Base-by-base conservation (phyloP, 345 rosid species). In the Brassica carinata region DNA sequence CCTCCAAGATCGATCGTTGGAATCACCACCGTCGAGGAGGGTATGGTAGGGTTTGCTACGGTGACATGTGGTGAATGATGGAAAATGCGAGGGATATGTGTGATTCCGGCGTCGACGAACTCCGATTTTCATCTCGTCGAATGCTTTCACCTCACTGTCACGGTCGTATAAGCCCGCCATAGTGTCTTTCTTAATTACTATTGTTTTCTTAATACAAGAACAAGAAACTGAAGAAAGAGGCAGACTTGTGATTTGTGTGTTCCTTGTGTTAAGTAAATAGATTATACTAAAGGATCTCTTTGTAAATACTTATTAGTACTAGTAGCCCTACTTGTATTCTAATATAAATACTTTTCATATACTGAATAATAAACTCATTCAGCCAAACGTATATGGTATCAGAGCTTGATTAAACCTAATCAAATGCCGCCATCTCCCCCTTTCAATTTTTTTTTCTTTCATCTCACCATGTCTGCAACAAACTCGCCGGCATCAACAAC, bases 71-170 rank as follows among this genome's bases (percentile, higher is more conserved):
- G 13, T 1, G 61, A 61, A 67, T 76, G 18, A 3, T 57, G 67
- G 81, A 83, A 83, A 5, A 79, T 79, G 7, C 78, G 71, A 1
- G 83, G 83, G n/a, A 83, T 40, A 6, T 79, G 11, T 8, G 62
- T 67, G 26, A 72, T 43, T 9, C 81, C 83, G 0, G 76, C 29
- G 64, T 79, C 85, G 1, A 68, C 68, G 26, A 83, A 83, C 83
- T 1, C 81, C 83, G 10, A 72, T 73, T 69, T 83, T 79, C 61
- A 53, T 17, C 34, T 79, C 78, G 66, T 79, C 83, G 7, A 83
- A 76, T 2, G 81, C 81, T 79, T 79, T 71, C 0, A 75, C 31
- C 34, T 83, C 85, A 17, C 34, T 0, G 0, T 7, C 45, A 65
- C 72, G 68, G 14, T 79, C 74, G 23, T 45, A 72, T 45, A 1